Conservation (phyloP, 805 yeast species). For the Saccharomycopsis sp. region DNA sequence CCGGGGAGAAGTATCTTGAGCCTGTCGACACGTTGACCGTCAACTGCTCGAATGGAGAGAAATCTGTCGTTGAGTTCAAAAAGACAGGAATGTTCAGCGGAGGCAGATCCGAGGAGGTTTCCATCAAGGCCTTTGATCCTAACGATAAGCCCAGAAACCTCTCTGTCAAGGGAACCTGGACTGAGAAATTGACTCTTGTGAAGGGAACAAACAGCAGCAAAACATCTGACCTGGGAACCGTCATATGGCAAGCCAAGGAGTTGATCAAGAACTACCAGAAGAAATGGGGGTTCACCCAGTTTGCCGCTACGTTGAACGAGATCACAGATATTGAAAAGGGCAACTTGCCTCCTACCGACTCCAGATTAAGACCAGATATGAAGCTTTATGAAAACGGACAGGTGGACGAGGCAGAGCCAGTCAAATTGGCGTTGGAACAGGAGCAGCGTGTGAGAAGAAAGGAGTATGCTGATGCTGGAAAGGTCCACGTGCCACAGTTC, state of each 20-base stretch:
- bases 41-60: slow-evolving; percentile 59
- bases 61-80: slow-evolving; percentile 64
- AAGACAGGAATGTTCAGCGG: slow-evolving; percentile 80
- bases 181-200: slow-evolving; percentile 48
- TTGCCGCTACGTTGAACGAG: slow-evolving; percentile 76
- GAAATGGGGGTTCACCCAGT: slow-evolving; percentile 82
- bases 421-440: slow-evolving; percentile 68
- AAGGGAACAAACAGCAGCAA: slow-evolving; percentile 31
- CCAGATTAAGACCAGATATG: slow-evolving; percentile 86
- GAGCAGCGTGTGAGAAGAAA: slow-evolving; percentile 73
- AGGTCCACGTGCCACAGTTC: slow-evolving; percentile 50
- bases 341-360: slow-evolving; percentile 74
- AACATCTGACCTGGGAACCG: slow-evolving; percentile 27
- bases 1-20: slow-evolving; percentile 92
- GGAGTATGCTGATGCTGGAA: slow-evolving; percentile 39
- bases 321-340: slow-evolving; percentile 64
- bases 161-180: slow-evolving; percentile 70
- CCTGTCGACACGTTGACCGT: slow-evolving; percentile 68
- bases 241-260: slow-evolving; percentile 67
- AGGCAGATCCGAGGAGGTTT: slow-evolving; percentile 67
- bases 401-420: slow-evolving; percentile 61
- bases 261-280: slow-evolving; percentile 49
- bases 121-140: slow-evolving; percentile 29
- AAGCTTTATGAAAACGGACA: slow-evolving; percentile 62
- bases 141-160: slow-evolving; percentile 22